phyloP scores from a whole-genome alignment of 768 basidiomycete species.

The Naganishia vishniacii region DNA sequence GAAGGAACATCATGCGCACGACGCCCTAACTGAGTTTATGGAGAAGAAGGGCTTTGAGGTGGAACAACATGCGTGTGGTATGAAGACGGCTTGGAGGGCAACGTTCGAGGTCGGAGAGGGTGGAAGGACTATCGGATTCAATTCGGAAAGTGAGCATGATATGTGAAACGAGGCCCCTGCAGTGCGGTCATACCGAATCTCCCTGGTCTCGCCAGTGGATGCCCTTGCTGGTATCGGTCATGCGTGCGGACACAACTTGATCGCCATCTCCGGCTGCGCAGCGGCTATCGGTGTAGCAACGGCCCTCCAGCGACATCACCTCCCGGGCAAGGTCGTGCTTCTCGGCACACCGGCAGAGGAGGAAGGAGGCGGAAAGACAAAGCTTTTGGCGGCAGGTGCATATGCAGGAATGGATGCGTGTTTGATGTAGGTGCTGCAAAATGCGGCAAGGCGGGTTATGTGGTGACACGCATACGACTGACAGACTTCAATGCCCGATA shows the following conservation, averaged over 20 bases:
- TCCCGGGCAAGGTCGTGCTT: conserved; percentile 30
- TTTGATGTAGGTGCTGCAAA: conserved; percentile 29
- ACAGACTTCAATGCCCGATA: not conserved
- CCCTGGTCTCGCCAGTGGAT: conserved; percentile 35
- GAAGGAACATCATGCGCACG: conserved; percentile 25
- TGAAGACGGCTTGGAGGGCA: conserved; percentile 33
- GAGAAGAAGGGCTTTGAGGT: conserved; percentile 27
- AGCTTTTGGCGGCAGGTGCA: conserved; percentile 27
- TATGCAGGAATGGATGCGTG: conserved; percentile 38
- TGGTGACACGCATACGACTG: no score
- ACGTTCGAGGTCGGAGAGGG: conserved; percentile 30
- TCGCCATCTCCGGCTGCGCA: conserved; percentile 30
- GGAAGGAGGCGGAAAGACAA: conserved; percentile 33
- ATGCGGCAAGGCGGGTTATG: no score
- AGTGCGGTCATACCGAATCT: no score
- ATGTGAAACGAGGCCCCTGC: not conserved
- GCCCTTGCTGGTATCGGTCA: conserved; percentile 57
- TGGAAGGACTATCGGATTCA: conserved; percentile 32
- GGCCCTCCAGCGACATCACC: conserved; percentile 25
- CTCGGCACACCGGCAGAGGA: conserved; percentile 35
- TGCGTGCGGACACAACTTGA: conserved; percentile 35
- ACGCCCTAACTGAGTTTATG: conserved; percentile 18
- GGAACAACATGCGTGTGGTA: conserved; percentile 28
- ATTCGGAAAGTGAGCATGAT: conserved; percentile 24
- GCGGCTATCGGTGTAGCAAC: conserved; percentile 29